A percentile compares a stretch with the other conserved stretches of the same genome.
Conservation (phyloP, 2,329 filamentous ascomycete species). For the Monosporascus sp. region DNA sequence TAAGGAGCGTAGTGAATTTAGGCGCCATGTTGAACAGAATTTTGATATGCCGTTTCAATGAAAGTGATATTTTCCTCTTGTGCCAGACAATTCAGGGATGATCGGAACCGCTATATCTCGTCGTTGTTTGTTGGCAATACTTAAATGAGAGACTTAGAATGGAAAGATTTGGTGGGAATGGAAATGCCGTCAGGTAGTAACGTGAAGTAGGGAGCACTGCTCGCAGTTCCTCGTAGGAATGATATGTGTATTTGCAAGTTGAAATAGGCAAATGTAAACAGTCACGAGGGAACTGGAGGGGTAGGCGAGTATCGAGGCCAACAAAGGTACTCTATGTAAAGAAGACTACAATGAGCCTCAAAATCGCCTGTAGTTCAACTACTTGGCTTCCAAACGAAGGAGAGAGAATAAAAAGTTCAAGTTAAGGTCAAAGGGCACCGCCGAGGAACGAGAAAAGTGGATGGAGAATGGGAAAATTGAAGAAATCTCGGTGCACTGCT, state of each 20-base stretch:
- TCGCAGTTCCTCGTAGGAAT: not conserved
- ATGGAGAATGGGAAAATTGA: not conserved
- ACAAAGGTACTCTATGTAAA: not conserved
- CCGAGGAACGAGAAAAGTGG: no score
- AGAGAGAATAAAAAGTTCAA: not conserved
- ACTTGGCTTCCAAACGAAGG: not conserved
- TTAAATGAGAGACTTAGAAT: constrained; percentile 9
- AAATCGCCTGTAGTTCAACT: not conserved
- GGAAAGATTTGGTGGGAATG: constrained; percentile 3
- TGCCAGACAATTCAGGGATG: constrained; percentile 19
- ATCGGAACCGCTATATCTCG: not conserved
- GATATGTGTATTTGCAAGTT: no score
- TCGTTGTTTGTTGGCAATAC: not conserved
- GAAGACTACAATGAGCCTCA: not conserved
- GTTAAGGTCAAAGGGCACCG: no score
- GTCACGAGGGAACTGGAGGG: not conserved
- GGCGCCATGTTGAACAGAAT: constrained; percentile 21
- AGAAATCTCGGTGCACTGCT: not conserved
- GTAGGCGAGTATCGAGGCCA: not conserved
- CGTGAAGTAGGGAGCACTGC: constrained; percentile 1
- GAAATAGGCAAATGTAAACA: not conserved
- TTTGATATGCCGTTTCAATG: not conserved
- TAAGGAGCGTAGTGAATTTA: constrained; percentile 20
- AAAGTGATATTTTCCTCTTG: constrained; percentile 9
- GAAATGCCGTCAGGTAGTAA: constrained; percentile 4